Base-by-base conservation (phyloP, 176 grass and related monocot genomes). In the Aegilops longissima region DNA sequence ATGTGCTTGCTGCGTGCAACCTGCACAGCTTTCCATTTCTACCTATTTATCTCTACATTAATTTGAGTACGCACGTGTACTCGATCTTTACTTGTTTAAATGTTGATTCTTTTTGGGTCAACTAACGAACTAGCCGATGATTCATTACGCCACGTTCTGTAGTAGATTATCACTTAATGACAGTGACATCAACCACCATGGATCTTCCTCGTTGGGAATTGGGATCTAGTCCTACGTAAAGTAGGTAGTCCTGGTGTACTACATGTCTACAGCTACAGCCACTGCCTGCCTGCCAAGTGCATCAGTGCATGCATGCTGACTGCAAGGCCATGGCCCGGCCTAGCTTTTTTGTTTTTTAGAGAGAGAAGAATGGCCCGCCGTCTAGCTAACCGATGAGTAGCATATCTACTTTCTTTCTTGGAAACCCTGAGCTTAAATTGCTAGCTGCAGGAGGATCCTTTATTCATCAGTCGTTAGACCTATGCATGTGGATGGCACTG, bases 381-480 rank as follows among this genome's bases (percentile, higher is more conserved):
- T 9, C 40, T 42, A 42, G 40, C 40, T 42, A 42, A 42, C 40
- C 9, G 40, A 73, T 38, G 72, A 47, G 49, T 52, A 49, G 23
- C 72, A 13, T 29, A 47, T 40, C 71, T 27, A 74, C 11, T 24
- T 33, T 81, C 31, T 63, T 75, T 23, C 39, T 20, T 23, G 71
- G 72, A 76, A 76, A 76, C 72, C 72, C 38, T 84, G 58, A 49
- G 39, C 72, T 49, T 84, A 35, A 12, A 66, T 59, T 49, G 58
- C 12, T 42, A 54, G 66, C 30, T 17, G 71, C 71, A 35, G 4
- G 36, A 63, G 5, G 6, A 54, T 69, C 12, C 21, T 36, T 35
- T 29, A 14, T 25, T 73, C 36, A 73, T 70, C 18, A 69, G 31
- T 69, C 17, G 31, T 35, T 35, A 70, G 39, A 65, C 36, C 59